phyloP scores from a whole-genome alignment of 2,329 filamentous ascomycete genomes.

The Dactylonectria estremocensis region DNA sequence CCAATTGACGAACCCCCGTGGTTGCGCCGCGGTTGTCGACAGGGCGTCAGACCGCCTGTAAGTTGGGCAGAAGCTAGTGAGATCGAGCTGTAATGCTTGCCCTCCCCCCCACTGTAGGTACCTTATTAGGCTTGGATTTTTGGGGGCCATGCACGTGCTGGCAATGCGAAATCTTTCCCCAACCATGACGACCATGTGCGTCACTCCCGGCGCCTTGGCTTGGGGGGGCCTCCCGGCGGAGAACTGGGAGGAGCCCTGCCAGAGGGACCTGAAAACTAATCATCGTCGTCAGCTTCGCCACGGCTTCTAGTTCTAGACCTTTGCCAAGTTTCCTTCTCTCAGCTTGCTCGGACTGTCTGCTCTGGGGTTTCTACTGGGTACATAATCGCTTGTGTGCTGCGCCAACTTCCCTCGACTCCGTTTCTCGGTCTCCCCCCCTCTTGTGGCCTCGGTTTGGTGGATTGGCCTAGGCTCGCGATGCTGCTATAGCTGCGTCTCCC shows the following conservation, averaged over 20 bases:
- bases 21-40: conserved; percentile 7
- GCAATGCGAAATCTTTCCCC: conserved; percentile 26
- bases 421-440: not conserved
- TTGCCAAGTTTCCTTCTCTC: not conserved
- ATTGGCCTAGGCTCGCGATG: conserved; percentile 24
- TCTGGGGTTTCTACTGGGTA: not conserved
- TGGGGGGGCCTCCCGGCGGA: not conserved
- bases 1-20: conserved; percentile 25
- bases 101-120: too few species aligned
- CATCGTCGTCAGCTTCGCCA: conserved; percentile 48
- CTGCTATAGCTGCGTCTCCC: conserved; percentile 26
- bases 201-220: conserved; percentile 38
- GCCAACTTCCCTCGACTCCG: not conserved
- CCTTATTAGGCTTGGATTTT: not conserved
- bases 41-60: conserved; percentile 5
- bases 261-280: conserved; percentile 22
- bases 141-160: conserved; percentile 39
- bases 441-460: not conserved
- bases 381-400: not conserved
- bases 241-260: conserved; percentile 14
- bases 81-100: not conserved
- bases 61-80: not conserved
- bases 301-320: conserved; percentile 28
- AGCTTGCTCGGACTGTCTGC: not conserved
- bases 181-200: conserved; percentile 53